Conservation (phyloP, 495 filamentous ascomycete genomes). For the Hypoxylon lienhwacheense region DNA sequence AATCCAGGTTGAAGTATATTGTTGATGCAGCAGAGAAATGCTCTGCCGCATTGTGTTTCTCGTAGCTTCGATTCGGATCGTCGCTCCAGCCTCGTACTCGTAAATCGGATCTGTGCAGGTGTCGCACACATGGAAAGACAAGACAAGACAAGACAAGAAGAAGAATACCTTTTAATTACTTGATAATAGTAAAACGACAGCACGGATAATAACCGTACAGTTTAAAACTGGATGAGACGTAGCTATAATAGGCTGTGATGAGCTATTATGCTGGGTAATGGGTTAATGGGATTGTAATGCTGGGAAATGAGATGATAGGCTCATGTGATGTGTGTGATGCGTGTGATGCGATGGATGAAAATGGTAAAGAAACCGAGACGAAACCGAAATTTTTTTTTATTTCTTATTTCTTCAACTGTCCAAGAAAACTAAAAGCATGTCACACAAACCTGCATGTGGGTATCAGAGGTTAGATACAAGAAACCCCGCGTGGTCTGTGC, state of each 20-base stretch:
- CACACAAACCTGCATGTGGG: too few relatives aligned
- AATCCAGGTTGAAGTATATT: slow-evolving; percentile 49
- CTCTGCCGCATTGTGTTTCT: slow-evolving; percentile 42
- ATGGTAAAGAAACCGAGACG: neutral
- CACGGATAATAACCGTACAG: slow-evolving; percentile 16
- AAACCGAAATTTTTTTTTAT: neutral
- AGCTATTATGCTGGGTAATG: neutral
- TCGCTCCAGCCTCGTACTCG: slow-evolving; percentile 11
- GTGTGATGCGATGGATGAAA: neutral
- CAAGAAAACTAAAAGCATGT: neutral
- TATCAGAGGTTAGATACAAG: too few relatives aligned
- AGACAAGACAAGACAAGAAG: too few relatives aligned
- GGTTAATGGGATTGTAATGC: slow-evolving; percentile 8
- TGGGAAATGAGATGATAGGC: slow-evolving; percentile 19
- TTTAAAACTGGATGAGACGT: slow-evolving; percentile 15
- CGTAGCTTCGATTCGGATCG: slow-evolving; percentile 18
- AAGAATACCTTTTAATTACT: too few relatives aligned
- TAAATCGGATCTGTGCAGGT: slow-evolving; percentile 13
- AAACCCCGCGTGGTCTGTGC: slow-evolving; percentile 25
- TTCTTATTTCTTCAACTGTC: neutral
- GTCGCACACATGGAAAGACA: slow-evolving; percentile 17
- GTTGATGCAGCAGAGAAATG: slow-evolving; percentile 40
- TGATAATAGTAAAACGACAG: too few relatives aligned
- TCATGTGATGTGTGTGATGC: slow-evolving; percentile 9
- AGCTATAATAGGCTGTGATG: too few relatives aligned